Percentiles rank a stretch among this genome's conserved stretches.
phyloP scores from a whole-genome alignment of 441 rosid genomes.

The Kokia cookei region DNA sequence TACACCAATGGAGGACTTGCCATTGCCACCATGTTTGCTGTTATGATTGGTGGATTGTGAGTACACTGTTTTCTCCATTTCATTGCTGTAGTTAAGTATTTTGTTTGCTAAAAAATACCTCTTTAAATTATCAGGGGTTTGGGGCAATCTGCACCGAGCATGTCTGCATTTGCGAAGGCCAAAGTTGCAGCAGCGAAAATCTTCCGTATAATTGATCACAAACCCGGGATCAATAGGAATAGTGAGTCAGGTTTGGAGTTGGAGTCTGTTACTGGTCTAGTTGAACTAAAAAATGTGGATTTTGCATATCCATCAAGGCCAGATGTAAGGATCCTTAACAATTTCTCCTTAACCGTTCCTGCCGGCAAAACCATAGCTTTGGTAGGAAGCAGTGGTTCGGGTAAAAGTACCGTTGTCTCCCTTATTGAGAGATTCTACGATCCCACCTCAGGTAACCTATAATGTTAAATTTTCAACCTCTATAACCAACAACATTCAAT shows the following conservation, averaged over 20 bases:
- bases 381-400: constrained; percentile 99
- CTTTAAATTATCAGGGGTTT: constrained; percentile 50
- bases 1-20: constrained; percentile 98
- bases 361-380: constrained; percentile 97
- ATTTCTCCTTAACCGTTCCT: constrained; percentile 71
- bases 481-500: neutral
- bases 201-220: constrained; percentile 79
- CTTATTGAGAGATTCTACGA: constrained; percentile 97
- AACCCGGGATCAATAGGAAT: constrained; percentile 64
- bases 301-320: constrained; percentile 95
- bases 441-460: constrained; percentile 68
- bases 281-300: constrained; percentile 80
- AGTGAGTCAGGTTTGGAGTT: constrained; percentile 62
- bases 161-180: constrained; percentile 90
- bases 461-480: neutral
- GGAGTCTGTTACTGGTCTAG: constrained; percentile 71
- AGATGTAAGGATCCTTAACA: constrained; percentile 71
- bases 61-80: constrained; percentile 18
- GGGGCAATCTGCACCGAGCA: constrained; percentile 95
- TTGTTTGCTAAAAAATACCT: neutral
- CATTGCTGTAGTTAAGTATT: neutral
- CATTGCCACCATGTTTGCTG: constrained; percentile 95
- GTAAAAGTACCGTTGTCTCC: constrained; percentile 96
- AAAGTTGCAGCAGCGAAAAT: constrained; percentile 94
- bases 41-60: constrained; percentile 98